Evolutionary conservation across 371 early-diverging fungal genomes (phyloP).

Genomic region (Capniomyces stellatus): DNA sequence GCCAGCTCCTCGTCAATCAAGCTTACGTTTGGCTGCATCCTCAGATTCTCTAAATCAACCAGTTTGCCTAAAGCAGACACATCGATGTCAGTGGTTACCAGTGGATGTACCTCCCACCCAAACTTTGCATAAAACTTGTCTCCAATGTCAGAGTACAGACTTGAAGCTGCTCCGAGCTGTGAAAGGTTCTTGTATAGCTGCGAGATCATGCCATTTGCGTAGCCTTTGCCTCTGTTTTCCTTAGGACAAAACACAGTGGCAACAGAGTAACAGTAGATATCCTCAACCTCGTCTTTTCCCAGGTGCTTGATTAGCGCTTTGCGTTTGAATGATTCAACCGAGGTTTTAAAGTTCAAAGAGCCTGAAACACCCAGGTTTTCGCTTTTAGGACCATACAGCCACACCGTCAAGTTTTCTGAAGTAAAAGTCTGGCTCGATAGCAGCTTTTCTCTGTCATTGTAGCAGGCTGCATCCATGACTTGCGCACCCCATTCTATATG

Average conservation of each 20-base stretch:
- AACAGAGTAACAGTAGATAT: neutral
- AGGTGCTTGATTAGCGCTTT: neutral
- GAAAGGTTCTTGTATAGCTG: neutral
- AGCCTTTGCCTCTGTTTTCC: neutral
- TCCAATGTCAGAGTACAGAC: constrained; percentile 1
- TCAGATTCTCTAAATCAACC: neutral
- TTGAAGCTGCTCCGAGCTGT: neutral
- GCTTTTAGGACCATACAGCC: neutral
- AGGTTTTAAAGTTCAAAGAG: neutral
- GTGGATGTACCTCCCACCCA: constrained; percentile 1
- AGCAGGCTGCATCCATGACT: neutral
- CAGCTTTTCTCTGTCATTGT: neutral
- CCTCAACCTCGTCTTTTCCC: neutral
- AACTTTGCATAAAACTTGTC: neutral
- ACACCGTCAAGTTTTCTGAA: neutral
- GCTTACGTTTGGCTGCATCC: neutral
- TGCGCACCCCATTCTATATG: neutral
- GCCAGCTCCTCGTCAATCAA: neutral
- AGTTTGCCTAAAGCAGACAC: neutral
- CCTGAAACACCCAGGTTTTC: neutral
- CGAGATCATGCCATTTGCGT: neutral
- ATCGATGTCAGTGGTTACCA: neutral
- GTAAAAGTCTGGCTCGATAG: neutral
- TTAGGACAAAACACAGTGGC: neutral
- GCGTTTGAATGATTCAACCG: neutral